Percentiles rank a stretch among this genome's conserved stretches.
These are phyloP conservation scores for Rhipidocladum racemiflorum DNA, from an alignment of 176 grass and related monocot genomes.

Conservation along the genomic window DNA sequence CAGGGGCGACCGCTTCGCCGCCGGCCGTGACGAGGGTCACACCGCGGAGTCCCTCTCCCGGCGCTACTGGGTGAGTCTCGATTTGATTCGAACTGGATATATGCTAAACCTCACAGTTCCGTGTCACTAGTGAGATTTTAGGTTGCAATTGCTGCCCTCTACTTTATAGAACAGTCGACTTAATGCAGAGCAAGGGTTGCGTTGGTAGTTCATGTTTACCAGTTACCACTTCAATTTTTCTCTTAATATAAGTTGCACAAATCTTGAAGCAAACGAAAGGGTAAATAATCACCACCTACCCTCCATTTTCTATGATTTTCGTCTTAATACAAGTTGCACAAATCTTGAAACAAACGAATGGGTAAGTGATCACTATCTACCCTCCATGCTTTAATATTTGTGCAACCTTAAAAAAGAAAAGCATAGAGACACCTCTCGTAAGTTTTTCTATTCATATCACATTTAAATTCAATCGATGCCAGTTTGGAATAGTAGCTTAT, in stretches of 20 bases:
- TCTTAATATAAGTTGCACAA: no score
- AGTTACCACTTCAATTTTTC: background rate
- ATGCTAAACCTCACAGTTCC: background rate
- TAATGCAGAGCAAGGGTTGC: background rate
- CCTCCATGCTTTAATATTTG: no score
- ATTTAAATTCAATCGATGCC: background rate
- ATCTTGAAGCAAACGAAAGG: no score
- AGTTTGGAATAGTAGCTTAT: background rate
- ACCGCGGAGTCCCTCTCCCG: constrained; percentile 81
- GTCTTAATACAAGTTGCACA: no score
- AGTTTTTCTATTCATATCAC: background rate
- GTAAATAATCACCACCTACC: no score
- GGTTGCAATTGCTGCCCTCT: background rate
- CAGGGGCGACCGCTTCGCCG: constrained; percentile 47
- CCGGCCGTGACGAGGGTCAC: constrained; percentile 52
- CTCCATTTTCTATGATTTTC: no score
- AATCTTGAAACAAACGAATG: no score
- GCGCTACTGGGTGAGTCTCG: constrained; percentile 73
- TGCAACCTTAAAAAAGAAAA: no score
- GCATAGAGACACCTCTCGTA: no score
- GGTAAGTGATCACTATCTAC: no score
- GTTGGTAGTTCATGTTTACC: background rate
- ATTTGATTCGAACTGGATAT: background rate
- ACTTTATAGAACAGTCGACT: background rate
- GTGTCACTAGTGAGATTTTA: background rate